These are phyloP conservation scores for Leishmania tarentolae DNA, from an alignment of 208 protist genomes.

Conservation along the genomic window DNA sequence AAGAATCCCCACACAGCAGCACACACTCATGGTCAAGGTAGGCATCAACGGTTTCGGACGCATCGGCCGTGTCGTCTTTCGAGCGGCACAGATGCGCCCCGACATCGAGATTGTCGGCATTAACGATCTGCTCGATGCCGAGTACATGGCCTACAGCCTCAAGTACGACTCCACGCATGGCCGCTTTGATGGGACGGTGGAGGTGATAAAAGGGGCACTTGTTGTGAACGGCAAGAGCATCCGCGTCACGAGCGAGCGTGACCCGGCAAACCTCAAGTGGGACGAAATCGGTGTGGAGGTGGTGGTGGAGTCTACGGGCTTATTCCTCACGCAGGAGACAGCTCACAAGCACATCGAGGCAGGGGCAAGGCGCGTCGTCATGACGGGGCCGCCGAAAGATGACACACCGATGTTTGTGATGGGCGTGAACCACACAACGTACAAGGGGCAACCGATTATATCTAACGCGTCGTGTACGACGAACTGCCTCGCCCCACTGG, in stretches of 20 bases:
- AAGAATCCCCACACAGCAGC: background rate
- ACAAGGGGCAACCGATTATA: slow-evolving; percentile 89
- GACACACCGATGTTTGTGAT: slow-evolving; percentile 98
- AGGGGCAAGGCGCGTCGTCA: slow-evolving; percentile 98
- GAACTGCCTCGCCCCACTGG: slow-evolving; percentile 99
- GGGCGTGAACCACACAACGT: slow-evolving; percentile 98
- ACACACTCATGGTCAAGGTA: slow-evolving; percentile 59
- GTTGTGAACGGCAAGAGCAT: slow-evolving; percentile 86
- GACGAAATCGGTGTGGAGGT: slow-evolving; percentile 92
- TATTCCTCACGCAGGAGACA: slow-evolving; percentile 95
- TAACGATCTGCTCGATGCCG: slow-evolving; percentile 89
- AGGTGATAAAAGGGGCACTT: slow-evolving; percentile 68
- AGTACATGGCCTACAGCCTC: slow-evolving; percentile 97
- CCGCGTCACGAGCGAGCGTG: slow-evolving; percentile 77
- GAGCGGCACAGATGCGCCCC: slow-evolving; percentile 66
- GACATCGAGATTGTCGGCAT: slow-evolving; percentile 70
- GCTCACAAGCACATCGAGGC: slow-evolving; percentile 94
- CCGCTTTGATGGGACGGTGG: slow-evolving; percentile 75
- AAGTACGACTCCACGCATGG: slow-evolving; percentile 98
- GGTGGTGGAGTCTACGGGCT: slow-evolving; percentile 99
- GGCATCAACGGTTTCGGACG: slow-evolving; percentile 99
- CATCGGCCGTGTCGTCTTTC: slow-evolving; percentile 97
- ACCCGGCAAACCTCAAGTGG: slow-evolving; percentile 97
- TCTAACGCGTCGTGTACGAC: slow-evolving; percentile 99
- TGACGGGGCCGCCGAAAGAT: slow-evolving; percentile 98